Evolutionary conservation across 1,284 basidiomycete genomes (phyloP), one percentile per base, ranked within the genome.

Genomic region (Puccinia novopanici): DNA sequence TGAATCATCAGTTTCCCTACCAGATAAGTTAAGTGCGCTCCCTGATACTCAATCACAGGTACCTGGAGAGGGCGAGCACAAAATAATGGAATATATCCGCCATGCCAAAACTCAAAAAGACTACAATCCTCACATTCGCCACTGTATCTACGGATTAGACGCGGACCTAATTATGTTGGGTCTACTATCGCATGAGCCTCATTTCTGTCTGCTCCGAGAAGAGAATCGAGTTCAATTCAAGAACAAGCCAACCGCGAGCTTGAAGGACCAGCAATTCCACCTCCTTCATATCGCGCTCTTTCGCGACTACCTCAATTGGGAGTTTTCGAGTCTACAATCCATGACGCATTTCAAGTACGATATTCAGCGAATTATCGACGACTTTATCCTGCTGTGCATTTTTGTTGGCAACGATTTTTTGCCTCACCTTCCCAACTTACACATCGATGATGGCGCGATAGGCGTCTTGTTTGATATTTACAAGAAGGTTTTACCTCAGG

Each of bases 81-180:
- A 99, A 89, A 96, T 99, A 84, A 98, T 99, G 92, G 97, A 99
- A 86, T 99, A 96, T 87, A 98, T 99, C 85, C 92, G 97, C 73
- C 88, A 94, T 82, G 91, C 91, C 81, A 93, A 96, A 84, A 95
- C 97, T 37, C 97, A 99, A 86, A 93, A 93, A 12, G 92, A 93
- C 85, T 97, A 99, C 87, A 91, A 95, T 86, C 92, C 94, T 27
- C 95, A 96, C 85, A 89, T 93, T 75, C 91, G 97, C 83, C 97
- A 99, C 87, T 99, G 97, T 87, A 88, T 99, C 80, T 99, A 99
- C 87, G 97, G 97, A 63, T 90, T 99, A 52, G 97, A 99, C 85
- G 97, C 97, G 74, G 97, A 99, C 87, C 87, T 99, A 82, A 94
- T 99, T 87, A 99, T 99, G 97, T 89, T 99, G 84, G 95, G 94